Conservation (phyloP, 345 rosid genomes). For the Linum lewisii region DNA sequence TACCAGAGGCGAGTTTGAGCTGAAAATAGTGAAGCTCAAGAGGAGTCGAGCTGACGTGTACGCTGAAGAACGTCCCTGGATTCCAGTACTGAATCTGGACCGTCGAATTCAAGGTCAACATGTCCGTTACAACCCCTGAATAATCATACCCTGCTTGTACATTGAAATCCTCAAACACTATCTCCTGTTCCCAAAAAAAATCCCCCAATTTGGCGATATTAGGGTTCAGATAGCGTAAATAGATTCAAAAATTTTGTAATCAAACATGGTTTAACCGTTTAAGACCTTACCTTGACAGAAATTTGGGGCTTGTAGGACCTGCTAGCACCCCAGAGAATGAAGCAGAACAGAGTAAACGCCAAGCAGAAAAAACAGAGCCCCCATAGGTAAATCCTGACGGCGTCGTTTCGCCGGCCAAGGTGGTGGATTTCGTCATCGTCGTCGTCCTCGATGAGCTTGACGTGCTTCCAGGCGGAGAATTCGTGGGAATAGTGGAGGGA, state of each 20-base stretch:
- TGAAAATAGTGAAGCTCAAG: conserved; percentile 59
- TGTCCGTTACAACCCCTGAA: conserved; percentile 88
- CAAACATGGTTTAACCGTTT: no score
- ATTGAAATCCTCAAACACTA: conserved; percentile 65
- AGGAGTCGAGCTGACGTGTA: conserved; percentile 82
- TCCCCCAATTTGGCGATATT: no score
- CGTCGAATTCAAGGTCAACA: conserved; percentile 83
- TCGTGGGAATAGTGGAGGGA: conserved; percentile 48
- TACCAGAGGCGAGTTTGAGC: conserved; percentile 75
- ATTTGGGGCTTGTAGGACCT: conserved; percentile 63
- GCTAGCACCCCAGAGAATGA: conserved; percentile 82
- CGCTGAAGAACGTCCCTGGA: conserved; percentile 73
- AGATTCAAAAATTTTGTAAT: no score
- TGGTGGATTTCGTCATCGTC: conserved; percentile 27
- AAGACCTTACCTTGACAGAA: conserved; percentile 47
- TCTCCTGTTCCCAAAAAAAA: conserved; percentile 43
- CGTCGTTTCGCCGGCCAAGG: conserved; percentile 15
- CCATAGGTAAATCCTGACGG: conserved; percentile 49
- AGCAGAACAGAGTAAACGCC: conserved; percentile 53
- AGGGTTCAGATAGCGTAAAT: no score
- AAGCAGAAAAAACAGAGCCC: conserved; percentile 44
- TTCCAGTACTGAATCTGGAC: conserved; percentile 71
- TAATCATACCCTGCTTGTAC: conserved; percentile 80
- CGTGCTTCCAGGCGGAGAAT: conserved; percentile 48
- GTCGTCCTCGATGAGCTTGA: conserved; percentile 25